Conservation (phyloP, 306 rosid genomes). For the Biancaea sappan region DNA sequence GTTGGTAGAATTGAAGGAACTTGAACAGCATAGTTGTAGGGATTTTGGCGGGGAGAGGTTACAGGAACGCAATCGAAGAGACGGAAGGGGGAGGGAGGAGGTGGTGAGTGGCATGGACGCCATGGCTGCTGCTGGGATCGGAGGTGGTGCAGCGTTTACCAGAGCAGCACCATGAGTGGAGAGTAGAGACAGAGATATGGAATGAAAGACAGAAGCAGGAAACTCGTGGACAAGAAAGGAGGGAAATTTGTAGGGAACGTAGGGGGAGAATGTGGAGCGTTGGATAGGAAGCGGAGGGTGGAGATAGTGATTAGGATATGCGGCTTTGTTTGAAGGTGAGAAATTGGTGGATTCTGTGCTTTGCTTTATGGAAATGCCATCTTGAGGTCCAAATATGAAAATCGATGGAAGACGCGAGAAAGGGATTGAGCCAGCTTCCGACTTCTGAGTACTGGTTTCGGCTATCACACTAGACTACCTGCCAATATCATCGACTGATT, state of each 20-base stretch:
- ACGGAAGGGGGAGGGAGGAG: constrained; percentile 30
- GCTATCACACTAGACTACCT: too few species aligned
- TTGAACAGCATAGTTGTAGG: not conserved
- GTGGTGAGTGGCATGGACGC: constrained; percentile 58
- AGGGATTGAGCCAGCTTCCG: too few species aligned
- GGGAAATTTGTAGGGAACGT: not conserved
- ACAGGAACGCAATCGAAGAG: constrained; percentile 48
- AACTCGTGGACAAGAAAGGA: constrained; percentile 1
- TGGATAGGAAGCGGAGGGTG: constrained; percentile 35
- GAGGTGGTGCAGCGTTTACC: not conserved
- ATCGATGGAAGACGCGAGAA: too few species aligned
- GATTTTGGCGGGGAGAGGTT: not conserved
- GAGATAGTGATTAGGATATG: constrained; percentile 12
- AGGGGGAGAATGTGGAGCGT: not conserved
- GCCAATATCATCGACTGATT: too few species aligned
- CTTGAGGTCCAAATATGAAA: too few species aligned
- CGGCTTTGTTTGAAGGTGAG: constrained; percentile 4
- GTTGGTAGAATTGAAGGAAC: not conserved
- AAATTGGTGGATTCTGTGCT: not conserved
- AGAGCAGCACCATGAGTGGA: not conserved
- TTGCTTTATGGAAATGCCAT: constrained; percentile 26
- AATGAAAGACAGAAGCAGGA: not conserved
- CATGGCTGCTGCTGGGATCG: constrained; percentile 32
- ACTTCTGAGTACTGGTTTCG: too few species aligned
- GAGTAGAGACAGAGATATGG: not conserved